phyloP scores from a whole-genome alignment of 2,329 filamentous ascomycete species.

The Mycosphaerelloides madeirae region DNA sequence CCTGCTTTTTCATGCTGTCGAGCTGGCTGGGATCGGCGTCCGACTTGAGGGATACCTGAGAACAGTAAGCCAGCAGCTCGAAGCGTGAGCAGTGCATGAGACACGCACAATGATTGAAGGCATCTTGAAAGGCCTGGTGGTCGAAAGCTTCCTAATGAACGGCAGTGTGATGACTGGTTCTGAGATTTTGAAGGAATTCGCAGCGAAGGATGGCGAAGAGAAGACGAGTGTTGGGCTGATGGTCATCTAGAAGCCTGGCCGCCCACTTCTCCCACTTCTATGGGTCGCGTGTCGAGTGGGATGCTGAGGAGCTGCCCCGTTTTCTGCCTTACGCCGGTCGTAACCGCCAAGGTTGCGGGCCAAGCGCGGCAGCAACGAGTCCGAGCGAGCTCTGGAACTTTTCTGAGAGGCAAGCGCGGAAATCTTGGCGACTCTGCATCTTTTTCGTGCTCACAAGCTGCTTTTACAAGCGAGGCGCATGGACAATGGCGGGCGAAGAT shows the following conservation, averaged over 20 bases:
- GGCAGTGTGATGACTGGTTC: not conserved
- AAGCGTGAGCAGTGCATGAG: not conserved
- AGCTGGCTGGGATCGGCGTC: slow-evolving; percentile 63
- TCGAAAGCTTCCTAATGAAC: not conserved
- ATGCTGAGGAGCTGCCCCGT: too few species aligned
- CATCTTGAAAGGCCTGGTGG: slow-evolving; percentile 11
- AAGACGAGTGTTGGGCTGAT: not conserved
- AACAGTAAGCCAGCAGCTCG: slow-evolving; percentile 7
- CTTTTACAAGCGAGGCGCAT: not conserved
- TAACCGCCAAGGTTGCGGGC: not conserved
- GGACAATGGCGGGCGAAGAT: slow-evolving; percentile 42
- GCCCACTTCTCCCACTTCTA: not conserved
- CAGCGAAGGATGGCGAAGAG: not conserved
- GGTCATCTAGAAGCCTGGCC: slow-evolving; percentile 3
- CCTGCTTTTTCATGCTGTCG: slow-evolving; percentile 72
- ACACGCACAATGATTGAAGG: slow-evolving; percentile 28
- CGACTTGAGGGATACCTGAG: slow-evolving; percentile 74
- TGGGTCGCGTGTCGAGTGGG: not conserved
- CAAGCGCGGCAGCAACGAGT: not conserved
- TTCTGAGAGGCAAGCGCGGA: slow-evolving; percentile 2
- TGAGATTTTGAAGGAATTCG: not conserved
- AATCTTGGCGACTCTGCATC: slow-evolving; percentile 10
- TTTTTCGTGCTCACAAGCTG: slow-evolving; percentile 1
- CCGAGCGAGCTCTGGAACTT: not conserved
- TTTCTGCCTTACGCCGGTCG: not conserved